Percentiles rank a stretch among this genome's conserved stretches.
Conservation (phyloP, 495 filamentous ascomycete species). For the Halenospora varia region DNA sequence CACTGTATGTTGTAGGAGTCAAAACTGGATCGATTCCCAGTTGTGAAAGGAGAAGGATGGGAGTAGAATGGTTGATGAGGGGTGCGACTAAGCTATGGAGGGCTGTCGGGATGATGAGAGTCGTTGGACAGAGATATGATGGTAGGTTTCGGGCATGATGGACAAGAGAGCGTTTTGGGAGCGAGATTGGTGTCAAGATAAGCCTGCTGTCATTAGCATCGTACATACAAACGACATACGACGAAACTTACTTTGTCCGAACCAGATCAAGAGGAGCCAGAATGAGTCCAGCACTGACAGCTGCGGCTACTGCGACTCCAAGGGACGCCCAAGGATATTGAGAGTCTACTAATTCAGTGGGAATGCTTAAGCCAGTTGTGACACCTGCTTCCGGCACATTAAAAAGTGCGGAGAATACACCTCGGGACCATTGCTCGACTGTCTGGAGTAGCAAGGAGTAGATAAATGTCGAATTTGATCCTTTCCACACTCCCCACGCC, state of each 20-base stretch:
- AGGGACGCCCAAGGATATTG: slow-evolving; percentile 71
- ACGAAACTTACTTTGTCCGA: slow-evolving; percentile 60
- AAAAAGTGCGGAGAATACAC: slow-evolving; percentile 74
- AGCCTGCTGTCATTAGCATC: slow-evolving; percentile 40
- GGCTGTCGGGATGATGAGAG: slow-evolving; percentile 75
- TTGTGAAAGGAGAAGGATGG: slow-evolving; percentile 73
- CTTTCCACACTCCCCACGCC: slow-evolving; percentile 92
- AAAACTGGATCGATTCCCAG: slow-evolving; percentile 75
- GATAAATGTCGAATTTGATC: slow-evolving; percentile 83
- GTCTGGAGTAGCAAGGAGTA: slow-evolving; percentile 82
- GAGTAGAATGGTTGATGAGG: slow-evolving; percentile 71
- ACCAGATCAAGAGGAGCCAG: slow-evolving; percentile 86
- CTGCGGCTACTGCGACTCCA: slow-evolving; percentile 75
- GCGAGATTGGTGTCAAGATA: slow-evolving; percentile 73
- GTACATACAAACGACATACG: neutral
- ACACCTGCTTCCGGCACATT: slow-evolving; percentile 78
- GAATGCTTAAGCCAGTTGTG: slow-evolving; percentile 20
- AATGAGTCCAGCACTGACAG: slow-evolving; percentile 71
- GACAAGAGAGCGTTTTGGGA: slow-evolving; percentile 68
- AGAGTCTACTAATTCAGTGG: slow-evolving; percentile 48
- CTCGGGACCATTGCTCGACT: slow-evolving; percentile 79
- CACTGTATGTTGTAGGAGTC: slow-evolving; percentile 73
- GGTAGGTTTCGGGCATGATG: slow-evolving; percentile 67
- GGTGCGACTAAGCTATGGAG: slow-evolving; percentile 81
- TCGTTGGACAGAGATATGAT: slow-evolving; percentile 65